Base-by-base conservation (phyloP, 1,284 basidiomycete species). In the Ustilago vetiveriae region DNA sequence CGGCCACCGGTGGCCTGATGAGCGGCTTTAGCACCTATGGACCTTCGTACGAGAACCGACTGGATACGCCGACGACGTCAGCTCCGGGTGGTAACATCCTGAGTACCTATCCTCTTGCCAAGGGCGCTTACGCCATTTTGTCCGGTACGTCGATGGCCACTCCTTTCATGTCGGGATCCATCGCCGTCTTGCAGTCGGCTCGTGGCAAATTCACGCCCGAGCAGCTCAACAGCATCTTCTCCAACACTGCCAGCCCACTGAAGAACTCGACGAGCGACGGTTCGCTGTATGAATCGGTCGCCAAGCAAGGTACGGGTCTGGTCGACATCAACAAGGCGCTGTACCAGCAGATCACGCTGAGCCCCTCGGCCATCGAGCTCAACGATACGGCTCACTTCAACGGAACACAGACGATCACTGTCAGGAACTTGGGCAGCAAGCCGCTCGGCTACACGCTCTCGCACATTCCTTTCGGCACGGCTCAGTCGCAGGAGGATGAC, bases 261-360 rank as follows among this genome's bases (percentile, higher is more conserved):
- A 76, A 83, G 0, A 86, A 86, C 37, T 84, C 84, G 36, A 84
- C 58, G n/a, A 29, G 84, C 16, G 85, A 85, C 21, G 85, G 85
- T 7, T 84, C 84, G 30, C 85, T 86, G 4, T 74, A 87, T 37
- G 86, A 88, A 66, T 88, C 88, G 9, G 84, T 87, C 7, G 85
- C 87, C 2, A 86, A 87, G 49, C 87, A 88, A 66, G 90, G 90
- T 32, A 85, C 88, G 19, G 90, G 90, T 19, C 78, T 90, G 47
- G 84, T 90, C 54, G 85, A 90, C 69, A 86, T 87, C 11, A 88
- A 85, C 81, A 84, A 86, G 55, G 89, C 89, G 0, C 82, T 90
- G 43, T 84, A 86, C 63, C 83, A 87, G 49, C 59, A 67, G 35
- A 60, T 88, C 4, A 72, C 85, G 21, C 83, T 90, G 29, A 85